phyloP scores from a whole-genome alignment of 2,329 filamentous ascomycete genomes.

The Fusarium goolgardi region DNA sequence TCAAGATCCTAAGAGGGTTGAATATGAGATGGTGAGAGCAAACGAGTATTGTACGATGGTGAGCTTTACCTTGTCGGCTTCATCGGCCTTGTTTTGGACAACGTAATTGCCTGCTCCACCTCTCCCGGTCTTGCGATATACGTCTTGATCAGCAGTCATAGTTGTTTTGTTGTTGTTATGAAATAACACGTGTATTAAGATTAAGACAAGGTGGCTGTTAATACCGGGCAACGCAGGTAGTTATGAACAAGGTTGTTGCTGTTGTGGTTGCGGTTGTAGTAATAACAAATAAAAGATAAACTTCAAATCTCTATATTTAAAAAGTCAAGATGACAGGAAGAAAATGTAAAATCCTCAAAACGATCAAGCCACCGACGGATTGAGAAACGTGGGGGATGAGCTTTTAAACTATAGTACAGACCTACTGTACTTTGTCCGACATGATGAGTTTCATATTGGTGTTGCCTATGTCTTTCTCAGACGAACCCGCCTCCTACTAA shows the following conservation, averaged over 20 bases:
- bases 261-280: no score
- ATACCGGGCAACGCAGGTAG: background rate
- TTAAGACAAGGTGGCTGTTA: background rate
- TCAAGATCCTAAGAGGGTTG: conserved; percentile 54
- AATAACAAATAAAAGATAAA: background rate
- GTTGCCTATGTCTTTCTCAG: background rate
- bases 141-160: conserved; percentile 53
- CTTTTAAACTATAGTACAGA: background rate
- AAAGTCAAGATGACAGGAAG: background rate
- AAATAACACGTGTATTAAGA: background rate
- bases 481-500: background rate
- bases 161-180: conserved; percentile 6
- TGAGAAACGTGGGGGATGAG: conserved; percentile 4
- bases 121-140: conserved; percentile 65
- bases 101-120: conserved; percentile 73
- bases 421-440: conserved; percentile 6
- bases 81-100: conserved; percentile 64
- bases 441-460: conserved; percentile 2
- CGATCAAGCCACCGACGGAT: conserved; percentile 4
- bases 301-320: background rate
- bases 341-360: background rate
- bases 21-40: background rate
- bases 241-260: background rate
- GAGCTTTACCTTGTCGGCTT: conserved; percentile 52
- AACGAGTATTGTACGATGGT: background rate